Conservation (phyloP, 176 grass and related monocot species). For the Oryza nivara region DNA sequence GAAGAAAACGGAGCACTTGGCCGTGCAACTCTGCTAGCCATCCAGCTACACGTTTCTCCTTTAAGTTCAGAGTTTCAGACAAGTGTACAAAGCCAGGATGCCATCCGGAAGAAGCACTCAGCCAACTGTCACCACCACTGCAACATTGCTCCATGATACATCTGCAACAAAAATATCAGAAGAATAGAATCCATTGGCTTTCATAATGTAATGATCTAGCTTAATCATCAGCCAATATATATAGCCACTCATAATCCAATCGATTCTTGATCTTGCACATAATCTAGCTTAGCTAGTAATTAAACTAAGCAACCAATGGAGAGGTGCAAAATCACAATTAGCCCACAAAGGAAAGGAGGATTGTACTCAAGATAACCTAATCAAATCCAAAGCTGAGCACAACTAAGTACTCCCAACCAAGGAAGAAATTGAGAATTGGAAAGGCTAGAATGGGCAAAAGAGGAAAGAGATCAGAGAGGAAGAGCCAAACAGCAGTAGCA, state of each 20-base stretch:
- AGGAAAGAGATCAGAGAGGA: neutral
- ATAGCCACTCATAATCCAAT: neutral
- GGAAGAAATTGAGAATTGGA: neutral
- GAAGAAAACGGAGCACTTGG: neutral
- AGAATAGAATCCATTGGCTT: neutral
- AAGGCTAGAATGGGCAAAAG: neutral
- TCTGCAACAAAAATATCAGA: neutral
- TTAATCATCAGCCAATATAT: neutral
- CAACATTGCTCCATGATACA: neutral
- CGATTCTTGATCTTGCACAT: neutral
- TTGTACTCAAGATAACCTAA: conserved; percentile 10
- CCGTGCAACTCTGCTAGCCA: neutral
- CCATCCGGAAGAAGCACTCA: conserved; percentile 1
- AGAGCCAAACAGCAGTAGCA: neutral
- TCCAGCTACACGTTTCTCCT: neutral
- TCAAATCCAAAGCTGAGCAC: conserved; percentile 5
- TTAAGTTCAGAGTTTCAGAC: neutral
- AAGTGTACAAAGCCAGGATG: neutral
- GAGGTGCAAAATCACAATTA: neutral
- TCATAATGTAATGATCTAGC: neutral
- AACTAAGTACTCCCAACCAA: neutral
- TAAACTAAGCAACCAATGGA: neutral
- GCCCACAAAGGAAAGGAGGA: neutral
- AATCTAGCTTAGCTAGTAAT: neutral
- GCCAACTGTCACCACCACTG: neutral